Conservation (phyloP, 75 land plant genomes). For the Cryptomeria japonica region DNA sequence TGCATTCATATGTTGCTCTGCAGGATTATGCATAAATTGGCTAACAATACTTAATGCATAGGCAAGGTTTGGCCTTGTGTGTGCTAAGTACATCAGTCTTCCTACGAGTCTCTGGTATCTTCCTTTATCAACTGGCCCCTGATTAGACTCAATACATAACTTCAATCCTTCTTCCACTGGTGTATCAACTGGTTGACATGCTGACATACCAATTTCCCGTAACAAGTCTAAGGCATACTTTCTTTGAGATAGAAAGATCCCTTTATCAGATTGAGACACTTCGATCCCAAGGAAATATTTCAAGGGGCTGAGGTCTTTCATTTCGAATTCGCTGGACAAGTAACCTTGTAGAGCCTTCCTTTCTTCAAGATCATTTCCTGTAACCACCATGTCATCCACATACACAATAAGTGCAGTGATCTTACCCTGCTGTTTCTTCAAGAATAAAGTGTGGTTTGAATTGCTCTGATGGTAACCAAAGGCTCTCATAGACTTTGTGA, state of each 20-base stretch:
- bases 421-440: not conserved
- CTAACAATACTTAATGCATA: constrained; percentile 22
- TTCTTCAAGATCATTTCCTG: constrained; percentile 17
- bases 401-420: constrained; percentile 17
- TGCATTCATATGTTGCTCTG: constrained; percentile 10
- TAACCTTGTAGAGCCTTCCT: not conserved
- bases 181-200: constrained; percentile 5
- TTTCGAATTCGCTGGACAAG: constrained; percentile 3
- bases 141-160: not conserved
- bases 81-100: constrained; percentile 16
- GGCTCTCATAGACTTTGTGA: not conserved
- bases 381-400: constrained; percentile 31
- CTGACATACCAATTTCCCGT: constrained; percentile 8
- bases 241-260: constrained; percentile 23
- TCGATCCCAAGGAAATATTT: constrained; percentile 14
- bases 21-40: constrained; percentile 21
- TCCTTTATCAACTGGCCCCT: not conserved
- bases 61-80: constrained; percentile 28
- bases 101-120: constrained; percentile 14
- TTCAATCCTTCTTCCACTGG: constrained; percentile 19
- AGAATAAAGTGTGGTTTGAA: constrained; percentile 14
- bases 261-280: constrained; percentile 14
- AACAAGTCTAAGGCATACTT: constrained; percentile 25
- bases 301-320: not conserved
- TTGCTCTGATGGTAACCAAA: constrained; percentile 5